Evolutionary conservation across 1,284 basidiomycete species (phyloP).

Genomic region (Rhodotorula glutinis): DNA sequence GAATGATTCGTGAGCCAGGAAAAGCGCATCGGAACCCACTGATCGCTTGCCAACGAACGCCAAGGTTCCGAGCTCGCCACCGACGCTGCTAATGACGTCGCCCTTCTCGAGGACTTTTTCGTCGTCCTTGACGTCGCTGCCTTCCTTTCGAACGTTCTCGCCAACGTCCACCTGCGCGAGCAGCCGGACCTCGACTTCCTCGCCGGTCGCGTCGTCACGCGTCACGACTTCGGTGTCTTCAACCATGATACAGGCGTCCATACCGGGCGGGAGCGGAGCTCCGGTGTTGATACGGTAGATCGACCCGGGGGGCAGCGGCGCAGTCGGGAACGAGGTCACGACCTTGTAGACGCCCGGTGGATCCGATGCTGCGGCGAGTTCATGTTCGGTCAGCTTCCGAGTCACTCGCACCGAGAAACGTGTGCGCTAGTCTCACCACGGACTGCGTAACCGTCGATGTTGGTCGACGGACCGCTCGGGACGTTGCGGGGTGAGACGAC

Average conservation of each 20-base stretch:
- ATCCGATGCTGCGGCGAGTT: not conserved
- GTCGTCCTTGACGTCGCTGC: constrained; percentile 68
- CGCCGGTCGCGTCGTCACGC: constrained; percentile 49
- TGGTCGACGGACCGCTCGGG: constrained; percentile 60
- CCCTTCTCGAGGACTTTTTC: constrained; percentile 66
- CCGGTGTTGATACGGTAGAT: constrained; percentile 78
- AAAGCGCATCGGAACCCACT: constrained; percentile 51
- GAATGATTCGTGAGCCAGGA: too few relatives aligned
- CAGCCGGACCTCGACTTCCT: constrained; percentile 67
- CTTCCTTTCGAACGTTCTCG: constrained; percentile 70
- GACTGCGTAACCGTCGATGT: constrained; percentile 82
- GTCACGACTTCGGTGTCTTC: constrained; percentile 73
- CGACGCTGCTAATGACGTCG: constrained; percentile 61
- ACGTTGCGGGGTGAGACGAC: constrained; percentile 61
- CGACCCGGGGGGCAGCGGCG: constrained; percentile 54
- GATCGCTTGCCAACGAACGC: constrained; percentile 70
- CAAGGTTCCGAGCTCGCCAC: constrained; percentile 81
- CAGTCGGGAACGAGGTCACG: constrained; percentile 55
- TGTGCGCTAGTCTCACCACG: constrained; percentile 29
- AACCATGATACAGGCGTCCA: constrained; percentile 83
- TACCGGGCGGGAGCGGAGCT: constrained; percentile 66
- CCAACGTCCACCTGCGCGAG: constrained; percentile 61
- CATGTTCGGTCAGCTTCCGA: too few relatives aligned
- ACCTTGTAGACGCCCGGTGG: constrained; percentile 64
- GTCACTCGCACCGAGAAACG: too few relatives aligned